A percentile compares a stretch with the other conserved stretches of the same genome.
Evolutionary conservation across 345 rosid genomes (phyloP).

Genomic region (Corchorus olitorius): DNA sequence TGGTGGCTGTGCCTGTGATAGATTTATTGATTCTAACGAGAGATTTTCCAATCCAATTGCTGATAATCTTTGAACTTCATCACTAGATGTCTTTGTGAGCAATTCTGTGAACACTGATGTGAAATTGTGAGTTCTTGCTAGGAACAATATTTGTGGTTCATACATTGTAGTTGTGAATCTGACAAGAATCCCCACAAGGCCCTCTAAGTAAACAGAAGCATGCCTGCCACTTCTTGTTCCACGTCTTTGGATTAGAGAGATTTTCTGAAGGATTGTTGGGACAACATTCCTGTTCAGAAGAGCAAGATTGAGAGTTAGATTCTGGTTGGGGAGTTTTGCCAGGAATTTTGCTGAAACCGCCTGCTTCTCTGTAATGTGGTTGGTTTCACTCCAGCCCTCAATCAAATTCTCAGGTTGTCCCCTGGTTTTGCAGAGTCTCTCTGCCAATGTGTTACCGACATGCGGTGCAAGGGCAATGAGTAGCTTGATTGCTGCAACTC

Average conservation of each 20-base stretch:
- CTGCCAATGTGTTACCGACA: conserved; percentile 69
- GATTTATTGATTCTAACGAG: conserved; percentile 60
- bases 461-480: conserved; percentile 61
- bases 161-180: conserved; percentile 85
- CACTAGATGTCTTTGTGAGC: conserved; percentile 71
- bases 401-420: conserved; percentile 81
- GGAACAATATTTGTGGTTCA: conserved; percentile 61
- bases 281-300: conserved; percentile 52
- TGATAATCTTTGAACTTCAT: conserved; percentile 81
- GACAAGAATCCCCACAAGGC: conserved; percentile 78
- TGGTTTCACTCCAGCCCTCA: conserved; percentile 36
- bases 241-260: conserved; percentile 53
- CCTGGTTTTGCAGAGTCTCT: conserved; percentile 70
- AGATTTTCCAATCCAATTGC: conserved; percentile 83
- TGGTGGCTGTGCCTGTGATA: conserved; percentile 59
- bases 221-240: conserved; percentile 69
- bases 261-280: conserved; percentile 53
- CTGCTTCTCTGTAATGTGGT: conserved; percentile 65
- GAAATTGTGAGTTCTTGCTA: conserved; percentile 70
- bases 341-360: conserved; percentile 75
- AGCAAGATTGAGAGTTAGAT: conserved; percentile 73
- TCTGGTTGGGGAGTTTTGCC: conserved; percentile 81
- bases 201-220: conserved; percentile 70
- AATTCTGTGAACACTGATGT: conserved; percentile 69
- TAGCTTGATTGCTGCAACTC: conserved; percentile 64